phyloP scores from a whole-genome alignment of 2,329 filamentous ascomycete genomes.

The Lasiodiplodia gonubiensis region DNA sequence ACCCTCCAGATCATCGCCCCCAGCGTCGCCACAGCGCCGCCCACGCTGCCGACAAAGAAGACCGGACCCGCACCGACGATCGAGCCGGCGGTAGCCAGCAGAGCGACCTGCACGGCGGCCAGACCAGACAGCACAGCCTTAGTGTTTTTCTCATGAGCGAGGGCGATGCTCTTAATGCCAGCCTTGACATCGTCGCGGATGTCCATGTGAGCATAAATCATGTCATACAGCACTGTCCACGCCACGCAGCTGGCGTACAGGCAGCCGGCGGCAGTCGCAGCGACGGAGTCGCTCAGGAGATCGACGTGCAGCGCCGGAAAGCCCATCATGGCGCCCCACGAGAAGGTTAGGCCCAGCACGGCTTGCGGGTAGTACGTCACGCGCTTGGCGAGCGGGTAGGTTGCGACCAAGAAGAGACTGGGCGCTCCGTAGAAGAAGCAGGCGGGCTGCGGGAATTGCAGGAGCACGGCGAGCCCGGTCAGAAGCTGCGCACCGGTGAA shows the following conservation, averaged over 20 bases:
- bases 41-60: conserved; percentile 64
- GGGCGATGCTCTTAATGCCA: conserved; percentile 85
- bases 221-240: conserved; percentile 89
- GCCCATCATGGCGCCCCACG: conserved; percentile 87
- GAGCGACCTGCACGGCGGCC: conserved; percentile 69
- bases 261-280: conserved; percentile 68
- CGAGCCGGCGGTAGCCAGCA: conserved; percentile 72
- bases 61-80: conserved; percentile 64
- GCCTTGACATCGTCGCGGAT: conserved; percentile 84
- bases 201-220: conserved; percentile 94
- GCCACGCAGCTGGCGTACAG: conserved; percentile 80
- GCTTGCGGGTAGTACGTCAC: conserved; percentile 87
- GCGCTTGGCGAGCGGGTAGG: conserved; percentile 83
- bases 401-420: conserved; percentile 72
- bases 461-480: conserved; percentile 72
- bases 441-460: conserved; percentile 71
- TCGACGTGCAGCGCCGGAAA: conserved; percentile 84
- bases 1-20: conserved; percentile 66
- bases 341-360: conserved; percentile 83
- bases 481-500: conserved; percentile 79
- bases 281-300: conserved; percentile 67
- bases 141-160: conserved; percentile 78
- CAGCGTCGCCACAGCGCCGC: conserved; percentile 60
- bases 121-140: conserved; percentile 76
- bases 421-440: conserved; percentile 82